A percentile compares a stretch with the other conserved stretches of the same genome.
phyloP scores from a whole-genome alignment of 2,329 filamentous ascomycete species.

The Cytospora paraplurivora region DNA sequence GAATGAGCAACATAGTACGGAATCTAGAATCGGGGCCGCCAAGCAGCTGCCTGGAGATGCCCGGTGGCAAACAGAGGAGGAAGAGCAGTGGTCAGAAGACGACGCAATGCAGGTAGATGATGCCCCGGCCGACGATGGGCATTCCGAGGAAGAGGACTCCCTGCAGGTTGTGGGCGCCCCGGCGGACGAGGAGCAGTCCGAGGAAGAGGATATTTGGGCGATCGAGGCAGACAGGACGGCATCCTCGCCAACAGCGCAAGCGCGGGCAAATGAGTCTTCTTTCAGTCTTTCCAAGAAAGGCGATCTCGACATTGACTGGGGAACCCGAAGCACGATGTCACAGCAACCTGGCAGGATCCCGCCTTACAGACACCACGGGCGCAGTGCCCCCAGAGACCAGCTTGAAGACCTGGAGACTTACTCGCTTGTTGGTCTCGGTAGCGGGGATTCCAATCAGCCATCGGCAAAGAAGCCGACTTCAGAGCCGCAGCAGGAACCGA shows the following conservation, averaged over 20 bases:
- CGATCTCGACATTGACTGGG: conserved; percentile 34
- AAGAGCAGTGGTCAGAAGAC: conserved; percentile 13
- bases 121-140: conserved; percentile 27
- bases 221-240: conserved; percentile 56
- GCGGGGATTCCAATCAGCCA: conserved; percentile 33
- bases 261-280: conserved; percentile 28
- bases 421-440: conserved; percentile 26
- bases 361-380: conserved; percentile 8
- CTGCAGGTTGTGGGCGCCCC: conserved; percentile 20
- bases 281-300: conserved; percentile 35
- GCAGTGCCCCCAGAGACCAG: conserved; percentile 7
- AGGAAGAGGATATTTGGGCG: conserved; percentile 58
- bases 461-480: conserved; percentile 36
- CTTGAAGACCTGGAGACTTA: conserved; percentile 25
- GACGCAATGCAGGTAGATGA: conserved; percentile 16
- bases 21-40: conserved; percentile 7
- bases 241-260: conserved; percentile 32
- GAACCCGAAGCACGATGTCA: conserved; percentile 25
- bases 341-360: conserved; percentile 14
- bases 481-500: conserved; percentile 36
- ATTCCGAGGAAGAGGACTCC: conserved; percentile 33
- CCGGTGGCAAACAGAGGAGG: conserved; percentile 1
- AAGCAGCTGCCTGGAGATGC: background rate
- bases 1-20: background rate
- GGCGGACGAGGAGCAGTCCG: conserved; percentile 33